Base-by-base conservation (phyloP, 2,329 filamentous ascomycete species). In the Massarina eburnea region DNA sequence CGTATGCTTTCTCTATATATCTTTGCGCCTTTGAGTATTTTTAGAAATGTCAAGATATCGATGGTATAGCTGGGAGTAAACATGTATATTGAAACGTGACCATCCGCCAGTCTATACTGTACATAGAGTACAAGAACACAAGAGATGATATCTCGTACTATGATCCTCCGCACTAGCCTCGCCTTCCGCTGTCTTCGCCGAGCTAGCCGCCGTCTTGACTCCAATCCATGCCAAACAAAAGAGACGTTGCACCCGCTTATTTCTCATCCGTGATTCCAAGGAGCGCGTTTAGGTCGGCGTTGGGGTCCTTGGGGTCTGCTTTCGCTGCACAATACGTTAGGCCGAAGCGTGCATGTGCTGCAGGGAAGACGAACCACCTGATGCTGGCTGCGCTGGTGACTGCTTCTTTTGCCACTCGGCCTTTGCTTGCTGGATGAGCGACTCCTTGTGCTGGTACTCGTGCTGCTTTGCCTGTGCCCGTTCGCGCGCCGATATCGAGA, bases 341-440 rank as follows among this genome's bases (percentile, higher is more conserved):
- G 18, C n/a, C n/a, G 18, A n/a, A 20, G 10, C 6, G 4, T 21
- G 12, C n/a, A 32, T 22, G 24, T 15, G 19, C 9, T 3, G 22
- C 29, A 20, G 17, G 24, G 32, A 12, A 41, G 18, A 57, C 61
- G 49, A 60, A 68, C 64, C 64, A 38, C 59, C 58, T 35, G 60
- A 53, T 43, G 55, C n/a, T 43, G 64, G 54, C 53, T 62, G 55
- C 52, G 60, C 62, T 47, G 58, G 52, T 21, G 64, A 49, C 49
- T 82, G 86, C 80, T 87, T 89, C 83, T 87, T 94, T 65, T 82
- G 80, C 75, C 86, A 99, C 76, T 94, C 91, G 49, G 85, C 83
- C 84, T 95, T 96, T 59, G 94, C 94, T 76, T 96, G 82, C 66
- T 88, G 78, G 79, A 99, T 97, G 80, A 97, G 80, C 62, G 85